These are phyloP conservation scores for Stygiomarasmius scandens DNA, from an alignment of 1,284 basidiomycete species.

Conservation along the genomic window DNA sequence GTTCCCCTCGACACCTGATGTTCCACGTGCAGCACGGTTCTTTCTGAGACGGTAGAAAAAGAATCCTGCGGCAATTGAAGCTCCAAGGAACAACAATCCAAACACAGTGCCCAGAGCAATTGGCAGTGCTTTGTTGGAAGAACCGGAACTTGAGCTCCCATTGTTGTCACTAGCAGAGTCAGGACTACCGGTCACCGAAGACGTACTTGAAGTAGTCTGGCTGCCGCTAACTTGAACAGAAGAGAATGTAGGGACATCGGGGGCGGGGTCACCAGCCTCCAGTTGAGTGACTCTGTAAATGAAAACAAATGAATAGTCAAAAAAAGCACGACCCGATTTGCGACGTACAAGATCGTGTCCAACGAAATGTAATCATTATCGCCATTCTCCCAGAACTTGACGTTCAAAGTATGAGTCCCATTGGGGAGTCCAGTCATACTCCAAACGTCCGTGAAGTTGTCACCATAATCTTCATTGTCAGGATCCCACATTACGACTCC, in stretches of 20 bases:
- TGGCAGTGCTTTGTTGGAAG: not conserved
- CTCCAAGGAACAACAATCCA: not conserved
- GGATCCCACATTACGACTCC: not conserved
- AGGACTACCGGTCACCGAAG: not conserved
- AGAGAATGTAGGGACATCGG: not conserved
- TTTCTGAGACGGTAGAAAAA: not conserved
- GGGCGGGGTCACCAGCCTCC: not conserved
- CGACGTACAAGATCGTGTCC: not conserved
- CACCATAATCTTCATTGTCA: not conserved
- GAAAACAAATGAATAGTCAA: not conserved
- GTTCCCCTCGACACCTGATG: not conserved
- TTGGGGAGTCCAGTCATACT: constrained; percentile 1
- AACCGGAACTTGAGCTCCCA: not conserved
- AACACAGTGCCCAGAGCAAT: not conserved
- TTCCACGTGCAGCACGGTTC: not conserved
- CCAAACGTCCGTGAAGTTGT: constrained; percentile 1
- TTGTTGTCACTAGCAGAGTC: not conserved
- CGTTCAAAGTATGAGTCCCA: constrained; percentile 4
- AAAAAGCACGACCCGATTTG: not conserved
- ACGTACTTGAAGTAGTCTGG: not conserved
- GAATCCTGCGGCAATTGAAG: not conserved
- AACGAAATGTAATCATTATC: not conserved
- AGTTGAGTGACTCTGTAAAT: not conserved
- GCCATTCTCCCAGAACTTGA: not conserved
- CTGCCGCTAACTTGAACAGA: not conserved